A percentile compares a stretch with the other conserved stretches of the same genome.
These are phyloP conservation scores for Helotiales sp. DNA, from an alignment of 2,329 filamentous ascomycete species.

Conservation along the genomic window DNA sequence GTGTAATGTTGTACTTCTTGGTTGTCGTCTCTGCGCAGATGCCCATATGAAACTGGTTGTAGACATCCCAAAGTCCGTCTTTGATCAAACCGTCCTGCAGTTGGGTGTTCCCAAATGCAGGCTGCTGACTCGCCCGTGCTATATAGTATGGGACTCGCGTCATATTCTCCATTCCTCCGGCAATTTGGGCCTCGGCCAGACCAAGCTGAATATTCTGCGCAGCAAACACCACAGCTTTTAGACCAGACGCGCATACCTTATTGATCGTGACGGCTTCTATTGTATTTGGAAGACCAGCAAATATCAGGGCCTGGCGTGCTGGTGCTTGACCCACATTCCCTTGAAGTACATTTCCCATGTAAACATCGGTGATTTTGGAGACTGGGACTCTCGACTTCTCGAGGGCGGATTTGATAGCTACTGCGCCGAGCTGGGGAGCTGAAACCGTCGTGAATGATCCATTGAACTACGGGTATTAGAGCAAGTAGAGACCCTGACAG, in stretches of 20 bases:
- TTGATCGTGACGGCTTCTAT: constrained; percentile 93
- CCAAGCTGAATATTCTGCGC: constrained; percentile 95
- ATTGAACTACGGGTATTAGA: constrained; percentile 71
- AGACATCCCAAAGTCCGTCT: constrained; percentile 94
- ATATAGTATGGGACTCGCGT: constrained; percentile 89
- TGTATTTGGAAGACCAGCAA: constrained; percentile 77
- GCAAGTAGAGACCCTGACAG: background rate
- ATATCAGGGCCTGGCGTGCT: constrained; percentile 85
- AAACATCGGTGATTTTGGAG: constrained; percentile 84
- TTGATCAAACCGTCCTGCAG: constrained; percentile 91
- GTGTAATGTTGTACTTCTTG: constrained; percentile 77
- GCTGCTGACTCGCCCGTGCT: constrained; percentile 76
- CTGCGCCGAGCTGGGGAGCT: constrained; percentile 84
- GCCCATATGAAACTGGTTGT: constrained; percentile 97
- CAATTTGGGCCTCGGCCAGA: constrained; percentile 82
- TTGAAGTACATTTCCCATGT: constrained; percentile 95
- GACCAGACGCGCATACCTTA: constrained; percentile 94
- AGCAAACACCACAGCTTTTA: constrained; percentile 88
- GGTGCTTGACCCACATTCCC: constrained; percentile 85
- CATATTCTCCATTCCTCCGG: constrained; percentile 99
- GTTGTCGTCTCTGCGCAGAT: constrained; percentile 94
- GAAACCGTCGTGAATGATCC: constrained; percentile 81
- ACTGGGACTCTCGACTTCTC: constrained; percentile 81
- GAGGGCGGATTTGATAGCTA: constrained; percentile 88
- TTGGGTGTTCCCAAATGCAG: constrained; percentile 83